Percentiles rank a stretch among this genome's conserved stretches.
These are phyloP conservation scores for Rhizoctonia solani DNA, from an alignment of 1,284 basidiomycete genomes.

Conservation along the genomic window DNA sequence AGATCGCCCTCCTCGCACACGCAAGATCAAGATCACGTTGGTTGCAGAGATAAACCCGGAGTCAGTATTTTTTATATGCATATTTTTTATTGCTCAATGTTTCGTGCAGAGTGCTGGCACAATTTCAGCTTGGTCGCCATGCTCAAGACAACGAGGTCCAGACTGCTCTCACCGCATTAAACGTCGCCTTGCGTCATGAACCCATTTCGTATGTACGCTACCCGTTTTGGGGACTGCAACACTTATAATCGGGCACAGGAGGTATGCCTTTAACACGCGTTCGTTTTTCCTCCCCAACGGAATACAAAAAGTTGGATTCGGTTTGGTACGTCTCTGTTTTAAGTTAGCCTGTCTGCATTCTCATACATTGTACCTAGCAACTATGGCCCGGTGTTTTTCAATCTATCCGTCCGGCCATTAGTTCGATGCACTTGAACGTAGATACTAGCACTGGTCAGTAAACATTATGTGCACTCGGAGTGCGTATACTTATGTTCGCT, in stretches of 20 bases:
- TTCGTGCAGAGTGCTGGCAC: slow-evolving; percentile 58
- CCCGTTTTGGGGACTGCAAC: neutral
- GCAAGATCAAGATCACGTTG: slow-evolving; percentile 58
- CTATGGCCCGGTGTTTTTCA: slow-evolving; percentile 33
- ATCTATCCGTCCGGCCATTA: slow-evolving; percentile 67
- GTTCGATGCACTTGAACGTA: slow-evolving; percentile 71
- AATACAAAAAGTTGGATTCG: slow-evolving; percentile 64
- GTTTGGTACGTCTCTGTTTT: slow-evolving; percentile 51
- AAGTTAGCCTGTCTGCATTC: neutral
- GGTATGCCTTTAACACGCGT: slow-evolving; percentile 72
- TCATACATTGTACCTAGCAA: slow-evolving; percentile 1
- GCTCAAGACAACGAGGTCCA: slow-evolving; percentile 69
- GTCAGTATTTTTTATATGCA: slow-evolving; percentile 48
- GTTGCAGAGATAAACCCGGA: slow-evolving; percentile 77
- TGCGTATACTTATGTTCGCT: neutral
- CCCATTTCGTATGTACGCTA: slow-evolving; percentile 53
- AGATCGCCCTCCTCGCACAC: slow-evolving; percentile 16
- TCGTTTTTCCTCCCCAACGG: slow-evolving; percentile 74
- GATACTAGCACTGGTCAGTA: slow-evolving; percentile 70
- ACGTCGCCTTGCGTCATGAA: slow-evolving; percentile 77
- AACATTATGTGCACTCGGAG: neutral
- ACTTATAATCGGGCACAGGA: slow-evolving; percentile 40
- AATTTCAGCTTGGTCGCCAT: slow-evolving; percentile 68
- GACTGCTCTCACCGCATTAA: slow-evolving; percentile 75
- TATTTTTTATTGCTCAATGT: neutral